Percentiles rank a stretch among this genome's conserved stretches.
Conservation (phyloP, 345 rosid species). For the Geranium brycei region DNA sequence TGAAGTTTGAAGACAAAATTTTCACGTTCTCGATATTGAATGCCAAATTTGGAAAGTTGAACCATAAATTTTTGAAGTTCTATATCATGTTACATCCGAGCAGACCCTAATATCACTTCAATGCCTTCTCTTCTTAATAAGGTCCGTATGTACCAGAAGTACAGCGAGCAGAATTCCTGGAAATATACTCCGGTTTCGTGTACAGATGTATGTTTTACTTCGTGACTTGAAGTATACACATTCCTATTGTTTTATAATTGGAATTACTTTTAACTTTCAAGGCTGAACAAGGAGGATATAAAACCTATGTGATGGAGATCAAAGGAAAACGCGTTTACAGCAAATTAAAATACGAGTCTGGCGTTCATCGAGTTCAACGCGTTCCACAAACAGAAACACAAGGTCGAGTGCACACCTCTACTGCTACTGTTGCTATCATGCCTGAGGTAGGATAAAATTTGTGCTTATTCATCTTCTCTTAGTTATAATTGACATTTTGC, state of each 20-base stretch:
- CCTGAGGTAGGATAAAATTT: conserved; percentile 52
- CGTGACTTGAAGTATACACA: not conserved
- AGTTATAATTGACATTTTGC: conserved; percentile 1
- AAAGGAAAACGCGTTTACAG: conserved; percentile 82
- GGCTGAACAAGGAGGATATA: conserved; percentile 95
- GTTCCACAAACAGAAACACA: conserved; percentile 96
- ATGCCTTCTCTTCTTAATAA: conserved; percentile 16
- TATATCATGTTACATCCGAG: conserved; percentile 6
- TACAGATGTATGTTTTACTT: conserved; percentile 51
- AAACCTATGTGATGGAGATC: conserved; percentile 85
- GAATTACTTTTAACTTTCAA: conserved; percentile 15
- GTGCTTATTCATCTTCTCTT: not conserved
- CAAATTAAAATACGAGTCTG: conserved; percentile 87
- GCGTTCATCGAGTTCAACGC: conserved; percentile 92
- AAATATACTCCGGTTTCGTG: conserved; percentile 46
- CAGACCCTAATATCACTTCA: conserved; percentile 4
- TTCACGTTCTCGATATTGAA: too few species aligned
- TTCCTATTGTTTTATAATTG: conserved; percentile 5
- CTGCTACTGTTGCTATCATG: conserved; percentile 98
- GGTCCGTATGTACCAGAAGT: conserved; percentile 87
- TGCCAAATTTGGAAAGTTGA: not conserved
- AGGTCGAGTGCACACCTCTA: conserved; percentile 93
- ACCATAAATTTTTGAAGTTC: not conserved
- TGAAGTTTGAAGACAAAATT: too few species aligned
- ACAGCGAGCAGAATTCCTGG: conserved; percentile 76